Conservation (phyloP, 495 filamentous ascomycete genomes). For the Talaromyces stipitatus region DNA sequence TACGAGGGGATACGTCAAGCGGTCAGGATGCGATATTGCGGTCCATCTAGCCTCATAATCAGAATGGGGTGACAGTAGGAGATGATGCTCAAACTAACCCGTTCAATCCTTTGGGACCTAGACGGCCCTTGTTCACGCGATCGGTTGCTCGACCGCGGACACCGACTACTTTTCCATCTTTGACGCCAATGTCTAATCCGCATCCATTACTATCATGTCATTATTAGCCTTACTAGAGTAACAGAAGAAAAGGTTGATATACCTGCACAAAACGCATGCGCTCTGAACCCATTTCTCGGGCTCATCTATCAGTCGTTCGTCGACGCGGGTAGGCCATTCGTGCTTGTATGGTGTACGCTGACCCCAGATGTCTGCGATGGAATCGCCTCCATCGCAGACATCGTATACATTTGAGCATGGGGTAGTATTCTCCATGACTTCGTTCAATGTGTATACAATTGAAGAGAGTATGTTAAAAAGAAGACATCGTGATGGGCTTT, state of each 20-base stretch:
- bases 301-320: neutral
- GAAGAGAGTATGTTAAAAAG: neutral
- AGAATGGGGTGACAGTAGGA: no score
- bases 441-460: neutral
- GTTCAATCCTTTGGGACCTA: neutral
- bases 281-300: conserved; percentile 9
- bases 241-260: neutral
- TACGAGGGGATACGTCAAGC: conserved; percentile 9
- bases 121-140: neutral
- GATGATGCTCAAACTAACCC: neutral
- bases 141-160: neutral
- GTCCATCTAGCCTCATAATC: conserved; percentile 5
- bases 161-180: neutral
- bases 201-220: neutral
- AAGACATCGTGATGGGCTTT: neutral
- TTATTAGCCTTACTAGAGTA: neutral
- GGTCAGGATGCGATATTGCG: conserved; percentile 6
- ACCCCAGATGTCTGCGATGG: neutral
- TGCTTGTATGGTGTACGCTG: conserved; percentile 4
- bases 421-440: neutral
- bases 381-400: neutral
- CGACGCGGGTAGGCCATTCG: conserved; percentile 1
- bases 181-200: neutral
- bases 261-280: conserved; percentile 7
- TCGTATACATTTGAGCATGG: conserved; percentile 3